phyloP scores from a whole-genome alignment of 2,329 filamentous ascomycete genomes.

The Botrytis byssoidea region DNA sequence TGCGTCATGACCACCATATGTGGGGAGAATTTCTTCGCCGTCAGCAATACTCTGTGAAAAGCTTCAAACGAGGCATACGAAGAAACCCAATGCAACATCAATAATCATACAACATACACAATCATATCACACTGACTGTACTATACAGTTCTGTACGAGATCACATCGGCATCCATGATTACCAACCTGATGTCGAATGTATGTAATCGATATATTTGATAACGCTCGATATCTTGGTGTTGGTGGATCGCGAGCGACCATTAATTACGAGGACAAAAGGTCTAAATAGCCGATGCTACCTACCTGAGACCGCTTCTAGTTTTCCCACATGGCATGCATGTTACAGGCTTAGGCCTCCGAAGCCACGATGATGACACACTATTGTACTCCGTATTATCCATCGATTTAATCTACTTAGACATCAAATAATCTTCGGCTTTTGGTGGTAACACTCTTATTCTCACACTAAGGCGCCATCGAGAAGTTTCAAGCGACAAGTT shows the following conservation, averaged over 20 bases:
- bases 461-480: background rate
- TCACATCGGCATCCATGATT: background rate
- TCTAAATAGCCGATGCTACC: slow-evolving; percentile 9
- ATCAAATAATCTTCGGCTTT: slow-evolving; percentile 5
- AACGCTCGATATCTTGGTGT: background rate
- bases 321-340: slow-evolving; percentile 14
- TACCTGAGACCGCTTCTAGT: background rate
- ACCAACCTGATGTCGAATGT: background rate
- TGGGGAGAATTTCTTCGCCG: slow-evolving; percentile 10
- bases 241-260: background rate
- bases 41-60: slow-evolving; percentile 11
- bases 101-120: slow-evolving; percentile 6
- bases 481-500: slow-evolving; percentile 8
- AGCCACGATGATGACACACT: slow-evolving; percentile 17
- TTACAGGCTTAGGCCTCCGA: slow-evolving; percentile 11
- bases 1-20: slow-evolving; percentile 8
- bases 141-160: background rate
- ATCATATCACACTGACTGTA: slow-evolving; percentile 8
- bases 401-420: slow-evolving; percentile 8
- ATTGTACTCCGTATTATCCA: background rate
- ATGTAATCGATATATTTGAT: background rate
- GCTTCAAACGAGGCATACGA: background rate
- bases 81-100: slow-evolving; percentile 6
- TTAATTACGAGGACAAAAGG: background rate
- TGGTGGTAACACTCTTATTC: background rate